Evolutionary conservation across 257 asterid genomes (phyloP).

Genomic region (Cordia subcordata): DNA sequence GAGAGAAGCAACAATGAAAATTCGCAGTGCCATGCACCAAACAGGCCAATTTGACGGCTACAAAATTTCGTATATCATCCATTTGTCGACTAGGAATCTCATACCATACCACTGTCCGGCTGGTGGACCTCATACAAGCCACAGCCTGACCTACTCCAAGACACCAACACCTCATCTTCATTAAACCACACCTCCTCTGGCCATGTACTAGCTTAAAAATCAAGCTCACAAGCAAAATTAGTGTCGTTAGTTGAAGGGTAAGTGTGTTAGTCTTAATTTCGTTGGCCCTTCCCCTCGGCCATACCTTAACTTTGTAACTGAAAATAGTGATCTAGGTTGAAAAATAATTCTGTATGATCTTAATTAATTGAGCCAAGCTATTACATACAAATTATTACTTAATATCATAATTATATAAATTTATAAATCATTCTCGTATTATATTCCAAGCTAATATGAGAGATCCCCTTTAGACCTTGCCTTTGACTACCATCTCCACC

Average conservation of each 20-base stretch:
- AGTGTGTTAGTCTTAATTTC: too few species aligned
- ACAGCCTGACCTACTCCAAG: neutral
- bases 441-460: neutral
- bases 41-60: neutral
- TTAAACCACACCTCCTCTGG: neutral
- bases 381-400: too few species aligned
- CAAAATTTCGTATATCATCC: neutral
- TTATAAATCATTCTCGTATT: neutral
- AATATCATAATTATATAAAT: too few species aligned
- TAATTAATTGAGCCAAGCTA: too few species aligned
- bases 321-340: neutral
- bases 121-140: neutral
- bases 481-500: neutral
- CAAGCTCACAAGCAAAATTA: too few species aligned
- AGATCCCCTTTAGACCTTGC: neutral
- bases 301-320: too few species aligned
- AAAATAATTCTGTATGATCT: too few species aligned
- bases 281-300: too few species aligned
- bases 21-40: neutral
- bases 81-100: constrained; percentile 8
- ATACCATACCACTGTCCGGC: neutral
- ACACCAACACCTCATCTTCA: neutral
- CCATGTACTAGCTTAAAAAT: too few species aligned
- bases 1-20: neutral
- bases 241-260: too few species aligned